Base-by-base conservation (phyloP, 2,329 filamentous ascomycete species). In the Phialophora macrospora region DNA sequence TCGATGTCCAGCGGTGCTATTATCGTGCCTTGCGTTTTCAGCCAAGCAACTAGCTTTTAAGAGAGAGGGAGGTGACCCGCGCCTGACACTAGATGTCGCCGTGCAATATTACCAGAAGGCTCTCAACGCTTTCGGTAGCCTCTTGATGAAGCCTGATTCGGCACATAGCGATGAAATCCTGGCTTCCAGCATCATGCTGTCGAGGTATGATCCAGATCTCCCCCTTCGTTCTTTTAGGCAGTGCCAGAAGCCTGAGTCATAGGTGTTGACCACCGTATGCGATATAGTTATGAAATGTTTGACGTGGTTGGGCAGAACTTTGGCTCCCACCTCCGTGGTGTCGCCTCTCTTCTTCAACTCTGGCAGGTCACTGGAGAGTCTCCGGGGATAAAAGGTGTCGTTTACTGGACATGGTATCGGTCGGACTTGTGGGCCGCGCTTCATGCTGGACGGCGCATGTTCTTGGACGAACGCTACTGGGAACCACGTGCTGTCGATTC, bases 141-240 rank as follows among this genome's bases (percentile, higher is more conserved):
- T 60, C 5, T 60, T 60, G 20, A 60, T 38, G 30, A 17, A 60
- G 11, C 28, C 58, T 3, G 58, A 60, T 26, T 52, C 30, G 9
- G 58, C 58, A 24, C n/a, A 26, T 20, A 60, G 58, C 26, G 58
- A 60, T 26, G 28, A 60, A 52, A 60, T 60, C 9, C 48, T 60
- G 58, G 58, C 58, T 20, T 60, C 58, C 26, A 51, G 58, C 58
- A 60, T 54, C 46, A 60, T 60, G 58, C 58, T 60, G 32, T 60
- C 58, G 4, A 34, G 46, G 58, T 60, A 54, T n/a, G 58, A n/a
- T 44, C 28, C 20, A 14, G 12, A 24, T 57, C 2, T 11, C 17
- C 20, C n/a, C 4, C 32, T 26, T n/a, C 12, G 20, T 11, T 44
- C 34, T 38, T 38, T 38, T 38, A 12, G 34, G 34, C 34, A 38